phyloP scores from a whole-genome alignment of 441 rosid genomes.

The Bruguiera hainesii region DNA sequence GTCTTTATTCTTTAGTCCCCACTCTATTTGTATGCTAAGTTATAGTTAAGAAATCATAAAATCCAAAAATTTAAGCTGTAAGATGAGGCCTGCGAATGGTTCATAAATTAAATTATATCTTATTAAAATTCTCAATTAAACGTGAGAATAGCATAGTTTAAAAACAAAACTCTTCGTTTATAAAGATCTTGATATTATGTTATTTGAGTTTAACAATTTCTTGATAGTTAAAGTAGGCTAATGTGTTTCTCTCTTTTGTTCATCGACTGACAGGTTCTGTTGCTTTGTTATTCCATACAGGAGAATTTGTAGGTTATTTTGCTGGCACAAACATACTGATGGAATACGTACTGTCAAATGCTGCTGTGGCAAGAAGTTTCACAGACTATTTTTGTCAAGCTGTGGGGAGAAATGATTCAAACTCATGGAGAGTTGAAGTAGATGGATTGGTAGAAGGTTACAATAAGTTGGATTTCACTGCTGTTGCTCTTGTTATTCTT shows the following conservation, averaged over 20 bases:
- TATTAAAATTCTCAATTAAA: no score
- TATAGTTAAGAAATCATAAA: background rate
- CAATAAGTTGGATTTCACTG: slow-evolving; percentile 75
- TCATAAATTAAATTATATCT: no score
- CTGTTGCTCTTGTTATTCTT: slow-evolving; percentile 77
- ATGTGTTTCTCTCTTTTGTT: background rate
- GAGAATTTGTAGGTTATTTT: slow-evolving; percentile 85
- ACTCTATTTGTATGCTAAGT: background rate
- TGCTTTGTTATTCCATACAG: slow-evolving; percentile 27
- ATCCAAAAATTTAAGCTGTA: no score
- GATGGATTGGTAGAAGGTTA: slow-evolving; percentile 57
- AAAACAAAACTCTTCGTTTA: no score
- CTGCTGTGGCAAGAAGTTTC: slow-evolving; percentile 84
- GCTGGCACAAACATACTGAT: slow-evolving; percentile 84
- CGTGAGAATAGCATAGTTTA: no score
- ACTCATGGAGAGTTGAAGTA: slow-evolving; percentile 71
- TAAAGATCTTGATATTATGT: slow-evolving; percentile 30
- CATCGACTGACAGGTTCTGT: background rate
- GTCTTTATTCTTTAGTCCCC: background rate
- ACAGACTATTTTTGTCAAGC: slow-evolving; percentile 74
- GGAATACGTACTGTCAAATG: slow-evolving; percentile 92
- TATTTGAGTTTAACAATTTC: slow-evolving; percentile 9
- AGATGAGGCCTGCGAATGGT: no score
- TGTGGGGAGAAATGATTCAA: slow-evolving; percentile 50
- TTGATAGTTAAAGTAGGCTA: slow-evolving; percentile 66